Conservation (phyloP, 2,329 filamentous ascomycete genomes). For the Diaporthe vexans region DNA sequence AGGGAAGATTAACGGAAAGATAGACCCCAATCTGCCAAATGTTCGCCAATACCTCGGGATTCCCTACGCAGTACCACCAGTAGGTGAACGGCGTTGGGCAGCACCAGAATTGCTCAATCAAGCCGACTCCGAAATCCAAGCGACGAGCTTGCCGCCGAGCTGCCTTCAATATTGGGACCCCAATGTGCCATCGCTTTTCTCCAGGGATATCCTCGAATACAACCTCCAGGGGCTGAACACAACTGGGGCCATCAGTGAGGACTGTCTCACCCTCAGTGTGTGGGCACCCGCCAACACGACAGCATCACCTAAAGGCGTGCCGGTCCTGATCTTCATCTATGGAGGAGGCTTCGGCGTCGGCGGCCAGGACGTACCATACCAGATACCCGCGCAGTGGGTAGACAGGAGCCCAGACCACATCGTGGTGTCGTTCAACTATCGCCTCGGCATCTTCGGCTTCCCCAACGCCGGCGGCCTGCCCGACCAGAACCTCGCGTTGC, state of each 20-base stretch:
- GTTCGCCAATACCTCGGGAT: conserved; percentile 50
- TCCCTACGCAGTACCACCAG: conserved; percentile 49
- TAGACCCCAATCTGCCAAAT: conserved; percentile 36
- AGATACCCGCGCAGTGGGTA: conserved; percentile 49
- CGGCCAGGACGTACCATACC: conserved; percentile 48
- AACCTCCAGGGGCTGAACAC: conserved; percentile 46
- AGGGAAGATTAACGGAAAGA: conserved; percentile 42
- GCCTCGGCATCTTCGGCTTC: conserved; percentile 50
- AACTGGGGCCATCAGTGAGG: conserved; percentile 43
- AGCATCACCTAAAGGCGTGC: conserved; percentile 33
- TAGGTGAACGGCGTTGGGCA: conserved; percentile 46
- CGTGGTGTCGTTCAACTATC: conserved; percentile 51
- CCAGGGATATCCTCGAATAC: conserved; percentile 44
- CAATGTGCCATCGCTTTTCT: conserved; percentile 29
- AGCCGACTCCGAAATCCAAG: conserved; percentile 41
- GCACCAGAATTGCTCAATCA: conserved; percentile 43
- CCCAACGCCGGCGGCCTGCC: conserved; percentile 48
- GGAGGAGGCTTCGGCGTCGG: conserved; percentile 49
- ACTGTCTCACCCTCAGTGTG: conserved; percentile 46
- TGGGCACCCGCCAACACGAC: conserved; percentile 42
- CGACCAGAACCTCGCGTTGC: conserved; percentile 62
- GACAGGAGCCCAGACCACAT: conserved; percentile 49
- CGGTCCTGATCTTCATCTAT: conserved; percentile 47
- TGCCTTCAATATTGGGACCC: conserved; percentile 44
- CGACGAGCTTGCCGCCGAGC: conserved; percentile 43